Evolutionary conservation across 2,329 filamentous ascomycete species (phyloP), one percentile per base, ranked within the genome.

Genomic region (Scytalidium lignicola): DNA sequence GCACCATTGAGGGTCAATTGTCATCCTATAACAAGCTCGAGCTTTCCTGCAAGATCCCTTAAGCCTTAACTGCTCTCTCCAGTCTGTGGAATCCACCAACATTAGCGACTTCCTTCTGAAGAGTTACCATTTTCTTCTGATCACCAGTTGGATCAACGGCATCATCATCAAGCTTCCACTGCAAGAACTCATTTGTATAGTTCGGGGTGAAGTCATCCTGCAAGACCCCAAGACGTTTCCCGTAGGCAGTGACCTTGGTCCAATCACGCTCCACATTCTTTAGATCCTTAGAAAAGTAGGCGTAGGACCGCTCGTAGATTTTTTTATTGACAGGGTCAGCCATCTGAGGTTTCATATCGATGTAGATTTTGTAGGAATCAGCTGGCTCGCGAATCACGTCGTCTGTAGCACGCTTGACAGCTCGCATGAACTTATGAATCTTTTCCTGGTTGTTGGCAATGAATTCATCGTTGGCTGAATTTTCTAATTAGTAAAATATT

Each of bases 251-350:
- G 10, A 90, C 87, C 74, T 90, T 90, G 50, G 75, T 68, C 86
- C 86, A 90, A 70, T 90, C 86, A 43, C 87, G 79, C 47, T 67
- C 58, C 5, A 90, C 86, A 57, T 90, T 90, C 78, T 87, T 85
- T 55, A 90, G 63, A 57, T 90, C 85, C 55, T 76, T 76, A 51
- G 81, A 86, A 66, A 90, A 87, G 74, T 89, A 90, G 18, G 86
- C 85, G 60, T 80, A 90, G 58, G 82, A 86, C 52, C 86, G 82
- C 75, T 90, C 85, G 60, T 87, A 90, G 67, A 90, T 89, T 75
- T 89, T 88, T 59, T 80, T 78, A 72, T 90, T 88, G 49, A 89
- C 78, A 1, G 71, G 62, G 0, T 80, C 81, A 41, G 74, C 79
- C 82, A 90, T 86, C 57, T 74, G 74, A 2, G 85, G 82, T 70